These are phyloP conservation scores for Calonectria pseudoreteaudii DNA, from an alignment of 2,329 filamentous ascomycete genomes.

Conservation along the genomic window DNA sequence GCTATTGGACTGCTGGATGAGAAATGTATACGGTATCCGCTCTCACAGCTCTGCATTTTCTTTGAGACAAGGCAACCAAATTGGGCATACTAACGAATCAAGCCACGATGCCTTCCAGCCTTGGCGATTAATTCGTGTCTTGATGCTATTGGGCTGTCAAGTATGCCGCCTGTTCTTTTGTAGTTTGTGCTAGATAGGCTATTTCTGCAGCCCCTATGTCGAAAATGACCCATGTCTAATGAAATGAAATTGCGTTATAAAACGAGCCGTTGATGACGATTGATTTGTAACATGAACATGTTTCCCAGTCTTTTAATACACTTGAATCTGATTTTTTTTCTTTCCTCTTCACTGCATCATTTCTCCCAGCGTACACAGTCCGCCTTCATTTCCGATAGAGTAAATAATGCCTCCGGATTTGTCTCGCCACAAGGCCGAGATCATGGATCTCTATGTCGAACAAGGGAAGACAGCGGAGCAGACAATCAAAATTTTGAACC, in stretches of 20 bases:
- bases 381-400: background rate
- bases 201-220: background rate
- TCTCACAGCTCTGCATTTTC: background rate
- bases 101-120: background rate
- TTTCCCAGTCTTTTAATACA: background rate
- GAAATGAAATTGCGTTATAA: background rate
- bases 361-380: background rate
- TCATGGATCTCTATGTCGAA: background rate
- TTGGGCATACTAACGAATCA: background rate
- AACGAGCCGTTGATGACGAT: background rate
- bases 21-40: background rate
- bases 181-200: background rate
- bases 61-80: background rate
- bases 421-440: background rate
- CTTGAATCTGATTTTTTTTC: background rate
- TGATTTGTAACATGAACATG: background rate
- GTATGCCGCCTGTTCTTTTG: background rate
- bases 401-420: background rate
- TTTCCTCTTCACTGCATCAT: background rate
- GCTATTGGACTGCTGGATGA: background rate
- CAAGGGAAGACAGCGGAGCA: background rate
- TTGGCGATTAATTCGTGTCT: background rate
- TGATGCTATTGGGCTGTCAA: background rate
- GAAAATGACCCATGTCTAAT: background rate
- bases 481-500: background rate